Base-by-base conservation (phyloP, 2,329 filamentous ascomycete species). In the Cladosporium colombiae region DNA sequence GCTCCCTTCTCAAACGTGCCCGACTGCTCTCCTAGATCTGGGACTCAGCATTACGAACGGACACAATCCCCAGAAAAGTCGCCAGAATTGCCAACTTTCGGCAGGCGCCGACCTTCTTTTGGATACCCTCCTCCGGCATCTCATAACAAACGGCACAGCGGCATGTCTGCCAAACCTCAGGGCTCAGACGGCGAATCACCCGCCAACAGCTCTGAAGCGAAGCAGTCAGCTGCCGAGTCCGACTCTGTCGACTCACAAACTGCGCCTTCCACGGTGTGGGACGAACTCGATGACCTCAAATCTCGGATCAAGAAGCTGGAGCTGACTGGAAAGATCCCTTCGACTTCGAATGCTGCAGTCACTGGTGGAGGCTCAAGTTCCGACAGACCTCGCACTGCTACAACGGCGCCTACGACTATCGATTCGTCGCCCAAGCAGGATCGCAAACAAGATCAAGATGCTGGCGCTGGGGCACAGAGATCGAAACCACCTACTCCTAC, bases 231-330 rank as follows among this genome's bases (percentile, higher is more conserved):
- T 40, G 57, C 70, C 10, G 76, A 75, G 35, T 76, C 92, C 0
- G 92, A 95, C 72, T 98, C 95, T 0, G 94, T 91, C 0, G 85
- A 91, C 37, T 98, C 95, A 0, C 95, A 92, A 0, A 93, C 90
- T 1, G 92, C 92, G 1, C 92, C 93, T 14, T 96, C 93, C 1
- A 97, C 93, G 0, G 92, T 99, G 2, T 99, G 95, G 95, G 95
- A 98, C 75, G 95, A 99, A 78, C 81, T 99, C 31, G 95, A 98
- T 72, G 95, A 98, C 70, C 81, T 99, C 56, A 98, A 98, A 77
- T 95, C 92, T 49, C 88, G 95, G 33, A 97, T 99, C 72, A 89
- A 92, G 71, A 91, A 92, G 67, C 85, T 99, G 11, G 95, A 98
- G 77, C 79, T 96, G 71, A 96, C 92, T 2, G 93, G 93, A 66